These are phyloP conservation scores for Macrophomina phaseolina DNA, from an alignment of 2,329 filamentous ascomycete species.

Conservation along the genomic window DNA sequence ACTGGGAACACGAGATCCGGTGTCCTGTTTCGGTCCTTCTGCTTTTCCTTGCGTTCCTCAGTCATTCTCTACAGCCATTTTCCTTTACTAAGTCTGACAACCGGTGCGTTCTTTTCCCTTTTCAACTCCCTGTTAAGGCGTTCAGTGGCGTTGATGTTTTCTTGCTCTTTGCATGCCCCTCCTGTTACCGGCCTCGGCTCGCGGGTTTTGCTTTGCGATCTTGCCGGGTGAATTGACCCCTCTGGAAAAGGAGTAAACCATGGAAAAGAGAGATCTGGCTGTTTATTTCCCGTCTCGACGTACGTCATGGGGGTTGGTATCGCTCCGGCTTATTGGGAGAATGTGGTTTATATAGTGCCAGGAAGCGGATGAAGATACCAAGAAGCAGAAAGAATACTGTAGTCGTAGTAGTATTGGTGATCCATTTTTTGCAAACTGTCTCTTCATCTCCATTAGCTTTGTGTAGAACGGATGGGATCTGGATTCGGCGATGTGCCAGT, in stretches of 20 bases:
- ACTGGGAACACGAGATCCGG: background rate
- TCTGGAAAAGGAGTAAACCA: background rate
- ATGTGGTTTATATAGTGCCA: background rate
- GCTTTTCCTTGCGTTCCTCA: background rate
- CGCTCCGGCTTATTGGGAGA: background rate
- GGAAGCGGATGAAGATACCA: background rate
- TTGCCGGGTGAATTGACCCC: background rate
- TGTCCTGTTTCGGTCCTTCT: constrained; percentile 1
- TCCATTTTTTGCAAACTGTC: background rate
- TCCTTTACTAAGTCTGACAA: background rate
- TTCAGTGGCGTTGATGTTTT: background rate
- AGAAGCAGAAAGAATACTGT: background rate
- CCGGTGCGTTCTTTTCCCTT: background rate
- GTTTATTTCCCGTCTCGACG: background rate
- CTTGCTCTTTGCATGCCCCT: background rate
- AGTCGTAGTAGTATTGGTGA: constrained; percentile 15
- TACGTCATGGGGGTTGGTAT: background rate
- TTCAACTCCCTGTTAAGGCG: background rate
- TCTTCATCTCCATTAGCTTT: background rate
- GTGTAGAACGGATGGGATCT: background rate
- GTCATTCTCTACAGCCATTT: background rate
- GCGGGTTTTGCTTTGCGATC: background rate
- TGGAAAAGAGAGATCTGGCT: background rate
- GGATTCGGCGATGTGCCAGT: background rate
- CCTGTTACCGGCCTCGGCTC: background rate